phyloP scores from a whole-genome alignment of 2,329 filamentous ascomycete species.

The Aspergillus sp. region DNA sequence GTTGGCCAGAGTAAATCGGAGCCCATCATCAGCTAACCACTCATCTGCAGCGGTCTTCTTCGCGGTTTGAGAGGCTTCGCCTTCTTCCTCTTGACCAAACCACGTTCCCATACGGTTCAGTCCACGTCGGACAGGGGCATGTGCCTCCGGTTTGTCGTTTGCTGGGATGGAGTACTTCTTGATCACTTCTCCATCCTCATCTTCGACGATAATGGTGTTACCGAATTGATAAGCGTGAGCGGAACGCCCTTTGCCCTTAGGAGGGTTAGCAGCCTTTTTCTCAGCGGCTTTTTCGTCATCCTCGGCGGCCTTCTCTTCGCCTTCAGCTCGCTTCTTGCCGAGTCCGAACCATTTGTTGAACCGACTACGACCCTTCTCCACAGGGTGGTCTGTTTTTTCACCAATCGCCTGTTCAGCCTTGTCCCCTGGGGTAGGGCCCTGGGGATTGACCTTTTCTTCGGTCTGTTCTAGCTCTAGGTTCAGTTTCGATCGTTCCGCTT shows the following conservation, averaged over 20 bases:
- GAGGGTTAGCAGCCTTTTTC: conserved; percentile 24
- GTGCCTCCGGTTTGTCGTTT: conserved; percentile 33
- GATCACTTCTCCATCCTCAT: conserved; percentile 70
- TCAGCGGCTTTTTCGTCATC: conserved; percentile 21
- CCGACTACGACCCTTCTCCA: conserved; percentile 50
- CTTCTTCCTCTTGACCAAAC: conserved; percentile 49
- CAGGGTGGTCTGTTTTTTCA: conserved; percentile 39
- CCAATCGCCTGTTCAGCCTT: conserved; percentile 45
- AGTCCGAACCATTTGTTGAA: conserved; percentile 52
- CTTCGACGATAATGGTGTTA: conserved; percentile 72
- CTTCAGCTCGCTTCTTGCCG: conserved; percentile 39
- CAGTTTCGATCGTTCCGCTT: conserved; percentile 54
- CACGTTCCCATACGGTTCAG: conserved; percentile 65
- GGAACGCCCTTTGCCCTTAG: conserved; percentile 52
- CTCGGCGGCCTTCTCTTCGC: conserved; percentile 31
- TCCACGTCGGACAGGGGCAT: conserved; percentile 53
- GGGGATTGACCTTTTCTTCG: conserved; percentile 53
- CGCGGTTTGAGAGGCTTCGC: conserved; percentile 35
- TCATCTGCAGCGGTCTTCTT: conserved; percentile 36
- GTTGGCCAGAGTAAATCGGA: conserved; percentile 66
- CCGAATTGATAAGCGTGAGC: conserved; percentile 71
- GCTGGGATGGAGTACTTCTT: conserved; percentile 69
- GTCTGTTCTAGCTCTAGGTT: conserved; percentile 54
- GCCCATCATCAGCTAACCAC: conserved; percentile 52
- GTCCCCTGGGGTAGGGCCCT: conserved; percentile 47